These are phyloP conservation scores for Daedaleopsis nitida DNA, from an alignment of 768 basidiomycete genomes.

Conservation along the genomic window DNA sequence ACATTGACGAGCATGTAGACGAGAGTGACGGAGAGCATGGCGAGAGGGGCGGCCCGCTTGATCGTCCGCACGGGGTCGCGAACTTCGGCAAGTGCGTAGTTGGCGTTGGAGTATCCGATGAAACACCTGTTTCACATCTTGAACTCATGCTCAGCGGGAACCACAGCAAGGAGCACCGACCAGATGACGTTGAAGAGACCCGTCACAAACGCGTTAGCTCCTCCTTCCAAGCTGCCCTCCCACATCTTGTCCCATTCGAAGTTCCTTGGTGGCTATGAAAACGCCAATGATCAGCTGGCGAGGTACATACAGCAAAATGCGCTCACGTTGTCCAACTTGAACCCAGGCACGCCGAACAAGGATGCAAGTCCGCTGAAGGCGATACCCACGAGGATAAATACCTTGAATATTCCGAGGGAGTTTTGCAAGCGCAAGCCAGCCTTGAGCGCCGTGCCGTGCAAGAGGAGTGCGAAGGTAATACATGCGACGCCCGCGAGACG, in stretches of 20 bases:
- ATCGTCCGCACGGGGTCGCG: conserved; percentile 71
- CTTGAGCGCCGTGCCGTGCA: conserved; percentile 56
- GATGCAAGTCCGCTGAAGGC: conserved; percentile 56
- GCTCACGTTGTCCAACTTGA: conserved; percentile 48
- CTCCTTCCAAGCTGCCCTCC: conserved; percentile 56
- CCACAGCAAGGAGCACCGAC: conserved; percentile 34
- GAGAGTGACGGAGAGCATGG: conserved; percentile 57
- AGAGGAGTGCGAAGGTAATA: conserved; percentile 54
- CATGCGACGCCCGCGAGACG: conserved; percentile 58
- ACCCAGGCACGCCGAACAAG: conserved; percentile 49
- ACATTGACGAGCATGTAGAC: conserved; percentile 69
- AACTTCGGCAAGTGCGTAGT: conserved; percentile 73
- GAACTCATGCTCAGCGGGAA: not conserved
- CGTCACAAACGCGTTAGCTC: conserved; percentile 59
- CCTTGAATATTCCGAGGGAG: conserved; percentile 59
- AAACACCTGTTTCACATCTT: conserved; percentile 52
- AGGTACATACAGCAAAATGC: not conserved
- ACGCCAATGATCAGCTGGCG: not conserved
- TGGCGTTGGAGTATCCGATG: conserved; percentile 73
- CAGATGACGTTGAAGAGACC: conserved; percentile 75
- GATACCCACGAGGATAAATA: conserved; percentile 55
- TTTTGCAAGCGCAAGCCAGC: conserved; percentile 68
- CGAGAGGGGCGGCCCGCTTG: conserved; percentile 68
- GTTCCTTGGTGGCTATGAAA: conserved; percentile 46
- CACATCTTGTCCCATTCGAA: conserved; percentile 62